Percentiles rank a stretch among this genome's conserved stretches.
Evolutionary conservation across 176 grass and related monocot genomes (phyloP).

Genomic region (Alopecurus myosuroides): DNA sequence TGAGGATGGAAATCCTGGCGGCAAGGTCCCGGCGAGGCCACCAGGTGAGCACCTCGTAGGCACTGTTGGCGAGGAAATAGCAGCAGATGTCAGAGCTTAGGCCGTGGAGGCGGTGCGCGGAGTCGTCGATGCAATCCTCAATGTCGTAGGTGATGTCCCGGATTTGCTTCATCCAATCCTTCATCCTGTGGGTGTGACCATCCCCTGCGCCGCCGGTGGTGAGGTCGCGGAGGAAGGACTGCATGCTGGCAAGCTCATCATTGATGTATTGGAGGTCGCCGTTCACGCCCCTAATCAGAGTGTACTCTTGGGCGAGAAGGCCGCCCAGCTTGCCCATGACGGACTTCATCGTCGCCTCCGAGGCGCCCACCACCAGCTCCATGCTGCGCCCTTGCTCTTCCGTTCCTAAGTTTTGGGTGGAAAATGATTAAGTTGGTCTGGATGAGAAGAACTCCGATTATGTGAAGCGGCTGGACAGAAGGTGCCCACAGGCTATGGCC

Average conservation of each 20-base stretch:
- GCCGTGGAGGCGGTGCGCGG: neutral
- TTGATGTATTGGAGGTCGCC: conserved; percentile 14
- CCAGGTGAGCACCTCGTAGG: neutral
- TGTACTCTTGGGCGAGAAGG: neutral
- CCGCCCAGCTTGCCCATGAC: neutral
- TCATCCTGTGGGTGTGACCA: neutral
- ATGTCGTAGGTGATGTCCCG: neutral
- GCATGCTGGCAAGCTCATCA: neutral
- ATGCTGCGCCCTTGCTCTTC: neutral
- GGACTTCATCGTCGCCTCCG: neutral
- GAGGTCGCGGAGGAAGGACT: conserved; percentile 9
- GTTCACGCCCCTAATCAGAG: neutral
- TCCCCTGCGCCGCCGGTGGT: neutral
- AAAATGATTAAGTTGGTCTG: too few relatives aligned
- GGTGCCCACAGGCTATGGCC: too few relatives aligned
- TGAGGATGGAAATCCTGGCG: neutral
- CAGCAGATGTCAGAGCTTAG: neutral
- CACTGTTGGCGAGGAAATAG: neutral
- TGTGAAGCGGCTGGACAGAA: too few relatives aligned
- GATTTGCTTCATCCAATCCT: conserved; percentile 2
- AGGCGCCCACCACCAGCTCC: conserved; percentile 1
- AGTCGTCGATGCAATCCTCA: neutral
- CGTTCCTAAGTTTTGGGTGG: too few relatives aligned
- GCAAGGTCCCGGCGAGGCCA: neutral
- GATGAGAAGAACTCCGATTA: too few relatives aligned